Conservation (phyloP, 2,329 filamentous ascomycete genomes). For the Apiospora phragmitis region DNA sequence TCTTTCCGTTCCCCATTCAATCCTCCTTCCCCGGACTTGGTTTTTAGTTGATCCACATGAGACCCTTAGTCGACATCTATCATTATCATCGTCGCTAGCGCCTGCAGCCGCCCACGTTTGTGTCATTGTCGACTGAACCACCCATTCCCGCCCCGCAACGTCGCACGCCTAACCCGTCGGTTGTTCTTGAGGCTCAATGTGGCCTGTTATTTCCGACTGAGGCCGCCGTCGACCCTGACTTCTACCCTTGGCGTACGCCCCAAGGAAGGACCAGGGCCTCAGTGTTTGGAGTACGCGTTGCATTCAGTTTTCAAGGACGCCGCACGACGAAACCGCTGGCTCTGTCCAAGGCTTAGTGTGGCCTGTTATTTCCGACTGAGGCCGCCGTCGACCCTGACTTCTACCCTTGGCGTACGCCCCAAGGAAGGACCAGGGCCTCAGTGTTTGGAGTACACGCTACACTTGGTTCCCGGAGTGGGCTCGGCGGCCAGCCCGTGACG, state of each 20-base stretch:
- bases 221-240: too few relatives aligned
- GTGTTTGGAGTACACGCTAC: not conserved
- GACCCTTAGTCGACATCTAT: not conserved
- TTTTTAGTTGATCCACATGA: not conserved
- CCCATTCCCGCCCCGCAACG: not conserved
- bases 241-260: too few relatives aligned
- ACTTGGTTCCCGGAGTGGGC: not conserved
- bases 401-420: too few relatives aligned
- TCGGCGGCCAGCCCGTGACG: not conserved
- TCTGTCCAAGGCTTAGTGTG: not conserved
- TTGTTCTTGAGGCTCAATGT: not conserved
- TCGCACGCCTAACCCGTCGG: not conserved
- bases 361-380: too few relatives aligned
- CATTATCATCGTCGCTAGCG: not conserved
- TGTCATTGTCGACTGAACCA: not conserved
- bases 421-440: not conserved
- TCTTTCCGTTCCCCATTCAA: too few relatives aligned
- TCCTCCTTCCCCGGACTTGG: too few relatives aligned
- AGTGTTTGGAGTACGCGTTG: not conserved
- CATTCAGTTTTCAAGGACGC: not conserved
- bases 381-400: too few relatives aligned
- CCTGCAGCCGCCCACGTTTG: not conserved
- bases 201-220: too few relatives aligned
- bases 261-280: not conserved
- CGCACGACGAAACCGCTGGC: not conserved